Evolutionary conservation across 352 stramenopile species (phyloP).

Genomic region (Globisporangium paddicum): DNA sequence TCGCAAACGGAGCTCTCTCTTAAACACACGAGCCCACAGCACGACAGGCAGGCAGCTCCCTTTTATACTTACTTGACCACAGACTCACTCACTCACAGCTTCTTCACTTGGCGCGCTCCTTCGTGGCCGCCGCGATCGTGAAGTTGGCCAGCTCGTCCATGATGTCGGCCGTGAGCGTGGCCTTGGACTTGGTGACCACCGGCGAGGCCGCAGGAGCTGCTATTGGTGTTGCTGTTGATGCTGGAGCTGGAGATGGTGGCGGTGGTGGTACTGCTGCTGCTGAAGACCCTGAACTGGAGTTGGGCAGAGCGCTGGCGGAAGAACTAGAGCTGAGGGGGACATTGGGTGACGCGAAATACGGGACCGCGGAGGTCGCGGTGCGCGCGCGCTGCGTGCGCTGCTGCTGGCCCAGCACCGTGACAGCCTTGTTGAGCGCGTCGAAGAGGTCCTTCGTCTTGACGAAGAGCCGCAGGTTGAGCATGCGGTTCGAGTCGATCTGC

Average conservation of each 20-base stretch:
- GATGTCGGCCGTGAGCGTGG: constrained; percentile 24
- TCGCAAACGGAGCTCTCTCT: not conserved
- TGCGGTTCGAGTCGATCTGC: constrained; percentile 43
- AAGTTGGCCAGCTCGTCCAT: constrained; percentile 42
- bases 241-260: too few relatives aligned
- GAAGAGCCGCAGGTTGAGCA: constrained; percentile 56
- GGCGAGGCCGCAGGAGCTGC: not conserved
- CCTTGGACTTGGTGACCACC: constrained; percentile 3
- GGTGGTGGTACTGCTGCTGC: not conserved
- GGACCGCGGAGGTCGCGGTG: not conserved
- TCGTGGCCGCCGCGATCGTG: constrained; percentile 24
- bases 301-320: not conserved
- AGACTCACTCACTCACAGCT: not conserved
- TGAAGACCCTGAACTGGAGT: not conserved
- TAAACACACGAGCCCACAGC: not conserved
- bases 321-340: too few relatives aligned
- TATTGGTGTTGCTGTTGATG: not conserved
- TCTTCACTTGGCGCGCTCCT: constrained; percentile 1
- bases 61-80: constrained; percentile 4
- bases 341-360: not conserved
- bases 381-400: constrained; percentile 11
- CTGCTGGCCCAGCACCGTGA: constrained; percentile 12
- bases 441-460: constrained; percentile 67
- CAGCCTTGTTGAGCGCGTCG: constrained; percentile 32
- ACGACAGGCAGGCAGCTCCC: not conserved